These are phyloP conservation scores for Camelina neglecta DNA, from an alignment of 345 rosid genomes.

Conservation along the genomic window DNA sequence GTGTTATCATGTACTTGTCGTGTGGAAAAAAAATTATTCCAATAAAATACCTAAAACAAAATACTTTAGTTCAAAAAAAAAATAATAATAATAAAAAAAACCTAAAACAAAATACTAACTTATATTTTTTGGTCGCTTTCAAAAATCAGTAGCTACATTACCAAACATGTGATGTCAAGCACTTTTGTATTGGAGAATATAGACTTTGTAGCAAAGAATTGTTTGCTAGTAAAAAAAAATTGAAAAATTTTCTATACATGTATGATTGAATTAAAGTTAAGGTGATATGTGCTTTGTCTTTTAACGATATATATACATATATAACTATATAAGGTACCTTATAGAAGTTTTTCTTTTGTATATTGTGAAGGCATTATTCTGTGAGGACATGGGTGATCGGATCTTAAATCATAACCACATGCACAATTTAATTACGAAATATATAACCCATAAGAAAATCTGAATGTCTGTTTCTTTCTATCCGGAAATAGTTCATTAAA, in stretches of 20 bases:
- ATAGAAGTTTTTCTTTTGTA: background rate
- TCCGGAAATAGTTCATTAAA: background rate
- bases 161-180: slow-evolving; percentile 42
- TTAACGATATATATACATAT: background rate
- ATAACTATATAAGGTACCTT: background rate
- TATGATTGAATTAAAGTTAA: slow-evolving; percentile 20
- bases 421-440: background rate
- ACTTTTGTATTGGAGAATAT: slow-evolving; percentile 26
- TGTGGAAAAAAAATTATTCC: background rate
- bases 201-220: slow-evolving; percentile 37
- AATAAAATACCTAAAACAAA: too few relatives aligned
- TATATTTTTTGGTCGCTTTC: slow-evolving; percentile 21
- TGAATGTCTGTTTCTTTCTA: background rate
- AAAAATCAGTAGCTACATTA: slow-evolving; percentile 23
- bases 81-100: background rate
- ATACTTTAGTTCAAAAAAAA: too few relatives aligned
- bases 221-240: slow-evolving; percentile 25
- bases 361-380: background rate
- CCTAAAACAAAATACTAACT: background rate
- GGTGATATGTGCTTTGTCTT: slow-evolving; percentile 30
- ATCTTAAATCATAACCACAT: background rate
- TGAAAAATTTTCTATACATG: background rate
- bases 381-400: background rate
- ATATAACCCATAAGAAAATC: background rate
- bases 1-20: slow-evolving; percentile 22